Percentiles rank a stretch among this genome's conserved stretches.
Conservation (phyloP, 2,329 filamentous ascomycete species). For the Ceratocystis harringtonii region DNA sequence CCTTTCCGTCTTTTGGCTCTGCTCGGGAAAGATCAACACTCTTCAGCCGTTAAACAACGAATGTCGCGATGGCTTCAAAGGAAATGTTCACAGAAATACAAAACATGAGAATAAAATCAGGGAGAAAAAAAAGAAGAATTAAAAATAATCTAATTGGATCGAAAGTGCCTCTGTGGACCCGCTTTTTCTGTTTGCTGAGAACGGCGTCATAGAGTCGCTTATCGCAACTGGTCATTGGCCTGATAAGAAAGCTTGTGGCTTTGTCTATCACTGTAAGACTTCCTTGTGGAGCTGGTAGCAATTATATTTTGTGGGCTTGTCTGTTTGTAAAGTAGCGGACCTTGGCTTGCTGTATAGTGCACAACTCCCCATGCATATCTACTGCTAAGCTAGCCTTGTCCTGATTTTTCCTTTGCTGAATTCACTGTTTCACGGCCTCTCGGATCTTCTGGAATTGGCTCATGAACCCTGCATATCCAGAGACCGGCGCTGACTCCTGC, state of each 20-base stretch:
- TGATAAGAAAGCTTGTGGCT: neutral
- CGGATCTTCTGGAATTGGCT: conserved; percentile 48
- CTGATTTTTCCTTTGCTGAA: no score
- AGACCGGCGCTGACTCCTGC: conserved; percentile 30
- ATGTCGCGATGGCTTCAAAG: neutral
- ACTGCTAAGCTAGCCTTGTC: no score
- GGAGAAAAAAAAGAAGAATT: neutral
- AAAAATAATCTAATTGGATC: neutral
- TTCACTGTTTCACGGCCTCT: conserved; percentile 30
- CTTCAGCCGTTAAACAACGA: neutral
- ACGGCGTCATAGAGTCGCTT: conserved; percentile 10
- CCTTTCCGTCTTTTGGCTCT: no score
- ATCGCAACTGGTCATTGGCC: conserved; percentile 3
- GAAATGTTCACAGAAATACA: neutral
- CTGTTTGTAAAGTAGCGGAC: neutral
- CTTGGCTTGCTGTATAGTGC: neutral
- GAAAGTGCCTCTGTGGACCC: neutral
- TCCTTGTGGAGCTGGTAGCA: neutral
- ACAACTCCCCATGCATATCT: no score
- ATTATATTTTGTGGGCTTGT: neutral
- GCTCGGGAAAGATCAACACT: no score
- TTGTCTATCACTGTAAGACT: conserved; percentile 11
- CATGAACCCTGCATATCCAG: conserved; percentile 38
- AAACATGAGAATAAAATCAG: neutral
- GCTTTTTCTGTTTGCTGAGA: conserved; percentile 6